These are phyloP conservation scores for Nepenthes mirabilis DNA, from an alignment of 148 eudicot genomes.

Conservation along the genomic window DNA sequence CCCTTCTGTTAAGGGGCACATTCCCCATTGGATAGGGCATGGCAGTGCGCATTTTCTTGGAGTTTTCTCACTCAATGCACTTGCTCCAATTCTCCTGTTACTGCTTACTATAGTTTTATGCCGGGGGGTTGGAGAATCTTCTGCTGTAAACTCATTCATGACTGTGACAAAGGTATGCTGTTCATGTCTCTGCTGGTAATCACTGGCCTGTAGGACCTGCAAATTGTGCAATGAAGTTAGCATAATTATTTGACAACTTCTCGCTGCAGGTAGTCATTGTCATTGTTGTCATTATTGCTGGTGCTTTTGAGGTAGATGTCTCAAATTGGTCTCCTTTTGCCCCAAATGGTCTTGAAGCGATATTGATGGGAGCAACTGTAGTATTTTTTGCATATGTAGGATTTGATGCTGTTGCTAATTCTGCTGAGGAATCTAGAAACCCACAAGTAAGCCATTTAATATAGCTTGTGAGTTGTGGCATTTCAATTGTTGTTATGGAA, in stretches of 20 bases:
- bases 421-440: conserved; percentile 90
- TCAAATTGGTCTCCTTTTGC: conserved; percentile 93
- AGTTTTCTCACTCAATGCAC: conserved; percentile 49
- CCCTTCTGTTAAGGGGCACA: conserved; percentile 53
- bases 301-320: conserved; percentile 78
- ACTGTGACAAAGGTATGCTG: conserved; percentile 61
- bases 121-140: conserved; percentile 91
- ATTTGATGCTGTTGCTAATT: conserved; percentile 98
- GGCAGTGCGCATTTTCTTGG: conserved; percentile 46
- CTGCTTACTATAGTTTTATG: conserved; percentile 64
- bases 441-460: conserved; percentile 51
- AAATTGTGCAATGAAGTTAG: not conserved
- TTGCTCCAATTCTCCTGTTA: conserved; percentile 66
- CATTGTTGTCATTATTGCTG: conserved; percentile 57
- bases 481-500: not conserved
- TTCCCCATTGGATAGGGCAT: conserved; percentile 92
- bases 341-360: conserved; percentile 59
- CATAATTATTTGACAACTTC: not conserved
- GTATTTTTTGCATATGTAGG: conserved; percentile 98
- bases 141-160: conserved; percentile 70
- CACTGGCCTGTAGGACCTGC: not conserved
- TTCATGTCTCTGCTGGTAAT: not conserved
- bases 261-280: conserved; percentile 72
- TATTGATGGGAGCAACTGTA: conserved; percentile 94
- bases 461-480: not conserved